These are phyloP conservation scores for Cercospora berteroae DNA, from an alignment of 2,329 filamentous ascomycete genomes.

Conservation along the genomic window DNA sequence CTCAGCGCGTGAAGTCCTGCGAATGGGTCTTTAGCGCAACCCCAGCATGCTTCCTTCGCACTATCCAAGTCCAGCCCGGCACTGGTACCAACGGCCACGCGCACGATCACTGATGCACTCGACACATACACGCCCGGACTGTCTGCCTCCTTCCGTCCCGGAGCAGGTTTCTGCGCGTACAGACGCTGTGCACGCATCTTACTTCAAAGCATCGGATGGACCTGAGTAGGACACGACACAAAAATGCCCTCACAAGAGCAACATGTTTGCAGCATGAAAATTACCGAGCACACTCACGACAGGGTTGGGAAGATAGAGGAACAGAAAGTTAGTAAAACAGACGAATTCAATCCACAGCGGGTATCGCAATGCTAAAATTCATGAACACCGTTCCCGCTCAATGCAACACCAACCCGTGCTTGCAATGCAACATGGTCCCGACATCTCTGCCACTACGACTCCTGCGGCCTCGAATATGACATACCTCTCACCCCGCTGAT, in stretches of 20 bases:
- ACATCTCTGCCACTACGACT: background rate
- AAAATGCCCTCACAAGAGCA: background rate
- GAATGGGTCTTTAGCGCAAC: background rate
- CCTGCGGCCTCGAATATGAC: slow-evolving; percentile 23
- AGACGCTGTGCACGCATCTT: background rate
- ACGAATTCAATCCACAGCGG: background rate
- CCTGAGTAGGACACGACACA: background rate
- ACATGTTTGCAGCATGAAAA: background rate
- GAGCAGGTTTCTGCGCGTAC: background rate
- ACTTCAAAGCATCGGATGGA: background rate
- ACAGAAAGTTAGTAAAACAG: background rate
- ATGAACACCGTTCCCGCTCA: background rate
- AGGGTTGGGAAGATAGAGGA: background rate
- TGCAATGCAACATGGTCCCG: background rate
- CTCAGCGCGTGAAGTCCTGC: background rate
- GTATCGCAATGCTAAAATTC: background rate
- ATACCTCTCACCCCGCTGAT: slow-evolving; percentile 28
- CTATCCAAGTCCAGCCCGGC: background rate
- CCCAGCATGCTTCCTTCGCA: background rate
- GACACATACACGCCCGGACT: background rate
- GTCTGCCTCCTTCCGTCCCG: background rate
- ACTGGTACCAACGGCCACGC: background rate
- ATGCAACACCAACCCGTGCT: background rate
- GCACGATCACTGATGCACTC: background rate
- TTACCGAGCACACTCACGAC: background rate